Percentiles rank a stretch among this genome's conserved stretches.
These are phyloP conservation scores for Pseudonitzschia pungens DNA, from an alignment of 108 stramenopile species.

Conservation along the genomic window DNA sequence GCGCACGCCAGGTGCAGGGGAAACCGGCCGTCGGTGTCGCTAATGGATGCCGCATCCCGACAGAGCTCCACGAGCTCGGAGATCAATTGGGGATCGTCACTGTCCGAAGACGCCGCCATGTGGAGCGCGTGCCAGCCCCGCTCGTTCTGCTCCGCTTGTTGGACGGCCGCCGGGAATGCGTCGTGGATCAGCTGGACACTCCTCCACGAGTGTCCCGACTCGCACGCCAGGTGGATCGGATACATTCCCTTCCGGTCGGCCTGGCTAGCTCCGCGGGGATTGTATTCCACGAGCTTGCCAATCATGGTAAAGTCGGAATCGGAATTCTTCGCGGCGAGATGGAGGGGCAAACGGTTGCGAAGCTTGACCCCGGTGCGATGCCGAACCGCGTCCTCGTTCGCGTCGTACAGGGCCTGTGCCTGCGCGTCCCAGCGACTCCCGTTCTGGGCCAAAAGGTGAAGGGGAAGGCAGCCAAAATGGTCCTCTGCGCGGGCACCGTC, in stretches of 20 bases:
- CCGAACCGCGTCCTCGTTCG: constrained; percentile 47
- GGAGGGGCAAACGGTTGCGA: constrained; percentile 60
- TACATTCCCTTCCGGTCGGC: constrained; percentile 64
- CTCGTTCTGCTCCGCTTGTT: constrained; percentile 31
- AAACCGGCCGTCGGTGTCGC: constrained; percentile 36
- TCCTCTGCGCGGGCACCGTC: constrained; percentile 59
- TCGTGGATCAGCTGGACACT: constrained; percentile 38
- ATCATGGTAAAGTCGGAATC: constrained; percentile 52
- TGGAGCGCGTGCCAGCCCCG: constrained; percentile 53
- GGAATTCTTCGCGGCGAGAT: constrained; percentile 61
- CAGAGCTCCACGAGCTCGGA: constrained; percentile 30
- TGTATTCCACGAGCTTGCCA: constrained; percentile 46
- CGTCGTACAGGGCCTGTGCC: constrained; percentile 58
- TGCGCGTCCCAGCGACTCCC: constrained; percentile 62
- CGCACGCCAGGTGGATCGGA: constrained; percentile 75
- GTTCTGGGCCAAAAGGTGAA: constrained; percentile 63
- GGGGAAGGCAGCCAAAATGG: constrained; percentile 55
- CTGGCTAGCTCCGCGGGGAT: constrained; percentile 54
- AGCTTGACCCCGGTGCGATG: constrained; percentile 45
- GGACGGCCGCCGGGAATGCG: constrained; percentile 45
- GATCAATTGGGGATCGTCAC: constrained; percentile 28
- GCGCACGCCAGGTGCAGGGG: constrained; percentile 54
- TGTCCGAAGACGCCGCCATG: constrained; percentile 35
- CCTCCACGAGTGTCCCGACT: constrained; percentile 60
- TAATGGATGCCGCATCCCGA: constrained; percentile 35